Percentiles rank a stretch among this genome's conserved stretches.
phyloP scores from a whole-genome alignment of 2,329 filamentous ascomycete species.

The Colletotrichum camelliae region DNA sequence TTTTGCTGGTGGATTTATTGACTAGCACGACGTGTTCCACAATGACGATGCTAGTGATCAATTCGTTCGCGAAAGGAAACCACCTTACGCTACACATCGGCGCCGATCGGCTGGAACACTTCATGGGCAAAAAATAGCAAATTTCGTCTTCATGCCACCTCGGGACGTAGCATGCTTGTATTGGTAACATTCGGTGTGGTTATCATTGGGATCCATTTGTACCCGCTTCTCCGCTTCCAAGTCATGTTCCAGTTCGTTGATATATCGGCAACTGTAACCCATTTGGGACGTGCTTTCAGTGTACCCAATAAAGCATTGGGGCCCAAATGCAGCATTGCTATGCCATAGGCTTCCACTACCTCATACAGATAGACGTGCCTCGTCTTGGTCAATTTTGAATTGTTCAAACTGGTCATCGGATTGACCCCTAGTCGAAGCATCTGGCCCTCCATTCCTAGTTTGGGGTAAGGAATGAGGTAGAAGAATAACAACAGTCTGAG shows the following conservation, averaged over 20 bases:
- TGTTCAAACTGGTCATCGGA: neutral
- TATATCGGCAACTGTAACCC: neutral
- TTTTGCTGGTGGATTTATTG: neutral
- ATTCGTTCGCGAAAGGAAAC: neutral
- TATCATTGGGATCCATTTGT: neutral
- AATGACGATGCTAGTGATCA: neutral
- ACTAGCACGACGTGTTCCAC: neutral
- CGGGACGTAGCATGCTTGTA: neutral
- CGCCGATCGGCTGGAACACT: neutral
- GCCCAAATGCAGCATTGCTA: neutral
- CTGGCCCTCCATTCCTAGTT: accelerated
- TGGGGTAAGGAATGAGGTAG: neutral
- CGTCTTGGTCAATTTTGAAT: neutral
- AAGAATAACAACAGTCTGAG: neutral
- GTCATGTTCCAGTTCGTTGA: neutral
- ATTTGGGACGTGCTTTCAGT: neutral
- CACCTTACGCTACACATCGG: neutral
- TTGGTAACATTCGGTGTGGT: neutral
- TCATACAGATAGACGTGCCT: neutral
- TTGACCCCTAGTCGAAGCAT: neutral
- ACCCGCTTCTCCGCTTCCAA: neutral
- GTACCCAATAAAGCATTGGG: neutral
- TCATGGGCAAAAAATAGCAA: neutral
- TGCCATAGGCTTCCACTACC: neutral
- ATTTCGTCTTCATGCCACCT: neutral